Percentiles rank a stretch among this genome's conserved stretches.
Evolutionary conservation across 2,329 filamentous ascomycete genomes (phyloP).

Genomic region (Colletotrichum sublineola): DNA sequence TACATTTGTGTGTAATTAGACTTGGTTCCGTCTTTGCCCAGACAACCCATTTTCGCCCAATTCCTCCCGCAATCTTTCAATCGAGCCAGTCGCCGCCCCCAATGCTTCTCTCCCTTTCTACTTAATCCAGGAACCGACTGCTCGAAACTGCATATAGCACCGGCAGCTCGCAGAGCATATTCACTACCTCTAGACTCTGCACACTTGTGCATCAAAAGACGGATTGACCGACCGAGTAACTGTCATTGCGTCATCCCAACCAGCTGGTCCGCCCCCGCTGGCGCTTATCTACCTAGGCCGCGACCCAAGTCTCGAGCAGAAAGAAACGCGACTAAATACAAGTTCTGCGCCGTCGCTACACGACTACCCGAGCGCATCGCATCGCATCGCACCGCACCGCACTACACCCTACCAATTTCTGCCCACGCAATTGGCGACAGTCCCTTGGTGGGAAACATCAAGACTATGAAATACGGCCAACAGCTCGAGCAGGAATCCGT

Average conservation of each 20-base stretch:
- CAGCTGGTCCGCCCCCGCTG: neutral
- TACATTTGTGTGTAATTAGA: slow-evolving; percentile 31
- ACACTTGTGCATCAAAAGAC: neutral
- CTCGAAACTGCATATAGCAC: slow-evolving; percentile 6
- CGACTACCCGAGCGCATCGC: neutral
- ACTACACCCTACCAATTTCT: slow-evolving; percentile 1
- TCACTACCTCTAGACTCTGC: neutral
- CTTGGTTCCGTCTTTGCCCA: slow-evolving; percentile 32
- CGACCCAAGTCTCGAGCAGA: slow-evolving; percentile 18
- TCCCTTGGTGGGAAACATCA: slow-evolving; percentile 17
- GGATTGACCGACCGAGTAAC: slow-evolving; percentile 28
- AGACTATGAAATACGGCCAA: slow-evolving; percentile 80
- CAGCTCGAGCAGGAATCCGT: slow-evolving; percentile 81
- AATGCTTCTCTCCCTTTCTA: neutral
- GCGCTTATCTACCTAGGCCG: slow-evolving; percentile 36
- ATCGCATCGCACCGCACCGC: slow-evolving; percentile 1
- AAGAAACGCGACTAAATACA: slow-evolving; percentile 37
- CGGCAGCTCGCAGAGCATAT: neutral
- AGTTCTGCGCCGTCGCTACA: slow-evolving; percentile 27
- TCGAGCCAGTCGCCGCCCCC: neutral
- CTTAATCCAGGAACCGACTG: neutral
- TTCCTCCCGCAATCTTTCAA: neutral
- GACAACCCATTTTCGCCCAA: slow-evolving; percentile 14
- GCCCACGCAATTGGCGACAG: slow-evolving; percentile 32
- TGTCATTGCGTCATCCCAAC: slow-evolving; percentile 40